Percentiles rank a stretch among this genome's conserved stretches.
phyloP scores from a whole-genome alignment of 1,139 yeast species.

The Candida buenavistaensis region DNA sequence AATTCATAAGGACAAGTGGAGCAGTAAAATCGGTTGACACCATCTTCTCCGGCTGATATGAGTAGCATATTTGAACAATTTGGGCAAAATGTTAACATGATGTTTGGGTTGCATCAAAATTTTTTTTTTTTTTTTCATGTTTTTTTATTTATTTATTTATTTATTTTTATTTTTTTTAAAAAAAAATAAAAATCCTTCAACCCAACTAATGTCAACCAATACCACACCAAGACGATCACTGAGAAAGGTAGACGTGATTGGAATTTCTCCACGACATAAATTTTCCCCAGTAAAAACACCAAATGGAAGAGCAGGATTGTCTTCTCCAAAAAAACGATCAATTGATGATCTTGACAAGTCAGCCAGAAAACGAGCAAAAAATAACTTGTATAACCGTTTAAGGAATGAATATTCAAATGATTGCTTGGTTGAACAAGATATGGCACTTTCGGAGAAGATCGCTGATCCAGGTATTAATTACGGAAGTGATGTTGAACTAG shows the following conservation, averaged over 20 bases:
- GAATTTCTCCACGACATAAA: neutral
- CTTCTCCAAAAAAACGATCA: conserved; percentile 45
- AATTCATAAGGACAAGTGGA: conserved; percentile 95
- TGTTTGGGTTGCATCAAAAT: too few species aligned
- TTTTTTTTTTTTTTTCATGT: too few species aligned
- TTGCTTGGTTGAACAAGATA: conserved; percentile 35
- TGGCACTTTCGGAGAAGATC: conserved; percentile 46
- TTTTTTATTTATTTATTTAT: too few species aligned
- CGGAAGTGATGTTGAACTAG: conserved; percentile 34
- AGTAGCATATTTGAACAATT: conserved; percentile 88
- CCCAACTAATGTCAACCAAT: too few species aligned
- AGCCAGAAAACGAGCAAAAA: conserved; percentile 51
- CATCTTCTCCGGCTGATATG: conserved; percentile 40
- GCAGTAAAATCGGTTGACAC: conserved; percentile 66
- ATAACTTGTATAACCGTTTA: conserved; percentile 28
- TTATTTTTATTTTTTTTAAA: too few species aligned
- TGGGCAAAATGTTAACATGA: conserved; percentile 94
- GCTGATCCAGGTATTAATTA: conserved; percentile 14
- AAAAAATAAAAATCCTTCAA: too few species aligned
- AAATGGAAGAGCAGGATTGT: conserved; percentile 45
- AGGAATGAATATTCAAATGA: conserved; percentile 31
- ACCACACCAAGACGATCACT: conserved; percentile 11
- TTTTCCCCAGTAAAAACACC: conserved; percentile 13
- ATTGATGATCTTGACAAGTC: conserved; percentile 44
- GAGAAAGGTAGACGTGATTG: conserved; percentile 7